phyloP scores from a whole-genome alignment of 2,329 filamentous ascomycete species.

The Ceratocystiopsis minuta region DNA sequence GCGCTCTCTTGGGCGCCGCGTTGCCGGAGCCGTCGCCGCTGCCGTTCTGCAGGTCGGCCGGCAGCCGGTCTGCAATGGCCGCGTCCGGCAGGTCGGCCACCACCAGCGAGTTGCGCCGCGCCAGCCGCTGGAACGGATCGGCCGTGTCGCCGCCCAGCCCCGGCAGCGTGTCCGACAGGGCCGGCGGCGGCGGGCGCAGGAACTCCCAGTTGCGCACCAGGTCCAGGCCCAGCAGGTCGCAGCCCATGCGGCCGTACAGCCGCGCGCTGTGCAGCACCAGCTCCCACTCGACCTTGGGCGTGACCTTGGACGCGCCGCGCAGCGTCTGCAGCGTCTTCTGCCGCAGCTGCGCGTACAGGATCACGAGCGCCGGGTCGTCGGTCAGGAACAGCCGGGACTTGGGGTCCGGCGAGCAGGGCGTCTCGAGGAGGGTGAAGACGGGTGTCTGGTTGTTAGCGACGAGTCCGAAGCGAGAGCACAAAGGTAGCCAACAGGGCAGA shows the following conservation, averaged over 20 bases:
- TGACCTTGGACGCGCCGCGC: constrained; percentile 66
- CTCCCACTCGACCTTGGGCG: constrained; percentile 64
- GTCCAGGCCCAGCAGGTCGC: constrained; percentile 74
- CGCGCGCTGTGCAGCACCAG: constrained; percentile 76
- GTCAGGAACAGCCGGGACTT: constrained; percentile 66
- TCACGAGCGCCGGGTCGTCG: constrained; percentile 76
- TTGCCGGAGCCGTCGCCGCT: constrained; percentile 8
- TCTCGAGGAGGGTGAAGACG: constrained; percentile 54
- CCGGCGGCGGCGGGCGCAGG: constrained; percentile 27
- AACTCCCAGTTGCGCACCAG: constrained; percentile 76
- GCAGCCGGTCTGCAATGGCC: constrained; percentile 13
- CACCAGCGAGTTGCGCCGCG: constrained; percentile 57
- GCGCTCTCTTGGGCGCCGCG: constrained; percentile 32
- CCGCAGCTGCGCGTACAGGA: constrained; percentile 73
- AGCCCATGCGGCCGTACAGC: constrained; percentile 81
- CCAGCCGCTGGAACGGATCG: constrained; percentile 43
- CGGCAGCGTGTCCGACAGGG: constrained; percentile 21
- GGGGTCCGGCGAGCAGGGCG: constrained; percentile 48
- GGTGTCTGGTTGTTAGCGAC: constrained; percentile 39
- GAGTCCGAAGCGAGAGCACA: neutral
- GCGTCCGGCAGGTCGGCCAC: constrained; percentile 51
- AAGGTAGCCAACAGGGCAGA: neutral
- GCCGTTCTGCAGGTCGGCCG: constrained; percentile 24
- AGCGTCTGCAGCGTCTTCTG: constrained; percentile 69
- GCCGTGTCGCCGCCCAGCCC: constrained; percentile 26